Evolutionary conservation across 768 basidiomycete species (phyloP).

Genomic region (Mycena galericulata): DNA sequence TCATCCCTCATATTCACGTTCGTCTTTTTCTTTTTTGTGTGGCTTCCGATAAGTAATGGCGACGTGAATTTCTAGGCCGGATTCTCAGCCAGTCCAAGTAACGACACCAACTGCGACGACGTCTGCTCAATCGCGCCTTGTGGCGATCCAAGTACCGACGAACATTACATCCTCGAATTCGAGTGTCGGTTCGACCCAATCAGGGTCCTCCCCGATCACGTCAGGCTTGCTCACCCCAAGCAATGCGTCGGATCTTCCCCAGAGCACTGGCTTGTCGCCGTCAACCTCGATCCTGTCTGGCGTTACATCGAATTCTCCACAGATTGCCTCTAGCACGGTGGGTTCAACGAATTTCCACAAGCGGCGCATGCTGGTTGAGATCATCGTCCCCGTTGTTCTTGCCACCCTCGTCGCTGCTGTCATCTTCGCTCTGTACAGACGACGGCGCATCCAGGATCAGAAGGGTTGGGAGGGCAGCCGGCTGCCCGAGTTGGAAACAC

Average conservation of each 20-base stretch:
- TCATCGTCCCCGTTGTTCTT: neutral
- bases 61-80: neutral
- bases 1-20: neutral
- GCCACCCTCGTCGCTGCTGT: neutral
- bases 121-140: neutral
- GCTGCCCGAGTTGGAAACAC: constrained; percentile 6
- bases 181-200: neutral
- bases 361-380: neutral
- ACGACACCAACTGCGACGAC: neutral
- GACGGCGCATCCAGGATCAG: neutral
- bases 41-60: neutral
- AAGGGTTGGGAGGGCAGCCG: constrained; percentile 21
- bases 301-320: neutral
- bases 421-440: neutral
- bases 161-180: neutral
- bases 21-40: neutral
- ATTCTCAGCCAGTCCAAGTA: neutral
- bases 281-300: neutral
- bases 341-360: neutral
- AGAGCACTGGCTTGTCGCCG: neutral
- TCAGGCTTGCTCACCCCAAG: neutral
- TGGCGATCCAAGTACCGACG: neutral
- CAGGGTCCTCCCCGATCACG: neutral
- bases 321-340: neutral
- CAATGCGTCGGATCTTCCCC: neutral